Base-by-base conservation (phyloP, 257 asterid genomes). In the Ballota nigra region DNA sequence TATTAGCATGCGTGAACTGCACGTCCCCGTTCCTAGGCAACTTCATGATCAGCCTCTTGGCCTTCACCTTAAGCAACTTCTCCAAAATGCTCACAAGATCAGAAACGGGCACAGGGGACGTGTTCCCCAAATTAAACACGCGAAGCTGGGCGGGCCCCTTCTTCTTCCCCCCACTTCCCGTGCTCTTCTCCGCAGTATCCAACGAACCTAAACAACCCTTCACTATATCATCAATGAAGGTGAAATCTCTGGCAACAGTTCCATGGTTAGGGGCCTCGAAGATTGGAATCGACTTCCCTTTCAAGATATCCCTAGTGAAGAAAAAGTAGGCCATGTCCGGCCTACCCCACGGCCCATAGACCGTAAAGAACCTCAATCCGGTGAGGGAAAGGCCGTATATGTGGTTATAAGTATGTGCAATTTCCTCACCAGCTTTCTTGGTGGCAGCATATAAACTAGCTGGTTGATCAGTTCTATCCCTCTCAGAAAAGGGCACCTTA, bases 321-420 rank as follows among this genome's bases (percentile, higher is more conserved):
- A 87, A 84, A 85, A 86, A 86, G 45, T 86, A 86, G 0, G 88
- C 92, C 92, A 86, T 86, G 34, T 87, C 92, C 2, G 92, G 92
- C 77, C 92, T 73, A 3, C 92, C 92, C 92, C 88, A 83, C 8
- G 92, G 92, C 49, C 92, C 92, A 72, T 87, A 84, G 55, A 87
- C 92, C 1, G 92, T 87, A 63, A 87, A 87, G 72, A 87, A 84
- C 11, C 92, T 75, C 79, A 87, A 71, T 8, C 92, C 89, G 0
- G 92, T 87, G 0, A 87, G 61, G 0, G 89, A 87, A 71, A 87
- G 92, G 13, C 89, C 92, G 10, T 87, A 73, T 43, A 86, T 86
- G 67, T 86, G 92, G 62, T 86, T 86, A 68, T 87, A 87, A 0
- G 89, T 83, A 36, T 84, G 89, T 5, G 86, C 89, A 41, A 86